Evolutionary conservation across 345 rosid species (phyloP).

Genomic region (Gossypium bickii): DNA sequence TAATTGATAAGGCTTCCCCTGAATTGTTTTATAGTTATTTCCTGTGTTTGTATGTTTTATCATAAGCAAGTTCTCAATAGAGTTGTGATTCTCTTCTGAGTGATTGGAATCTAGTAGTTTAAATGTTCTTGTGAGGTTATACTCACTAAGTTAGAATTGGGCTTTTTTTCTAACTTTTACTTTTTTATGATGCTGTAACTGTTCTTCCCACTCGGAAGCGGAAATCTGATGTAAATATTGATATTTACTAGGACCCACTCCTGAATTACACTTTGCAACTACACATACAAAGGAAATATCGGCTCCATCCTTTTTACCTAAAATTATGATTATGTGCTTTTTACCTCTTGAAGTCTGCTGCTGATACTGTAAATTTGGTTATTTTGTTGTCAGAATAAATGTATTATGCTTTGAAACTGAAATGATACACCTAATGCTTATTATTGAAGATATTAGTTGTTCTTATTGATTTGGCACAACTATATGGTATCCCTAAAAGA

Average conservation of each 20-base stretch:
- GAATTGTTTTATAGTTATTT: background rate
- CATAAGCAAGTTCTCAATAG: background rate
- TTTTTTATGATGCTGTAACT: background rate
- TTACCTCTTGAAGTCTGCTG: background rate
- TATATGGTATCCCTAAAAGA: background rate
- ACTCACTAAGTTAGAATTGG: background rate
- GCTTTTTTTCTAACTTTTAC: too few species aligned
- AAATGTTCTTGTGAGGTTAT: background rate
- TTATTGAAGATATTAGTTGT: background rate
- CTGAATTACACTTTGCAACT: background rate
- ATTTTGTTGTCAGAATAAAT: background rate
- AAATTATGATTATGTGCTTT: background rate
- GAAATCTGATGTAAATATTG: background rate
- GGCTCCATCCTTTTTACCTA: background rate
- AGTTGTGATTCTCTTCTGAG: background rate
- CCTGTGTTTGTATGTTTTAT: background rate
- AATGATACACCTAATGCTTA: background rate
- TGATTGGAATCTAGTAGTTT: constrained; percentile 9
- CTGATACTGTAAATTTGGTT: background rate
- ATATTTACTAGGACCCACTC: background rate
- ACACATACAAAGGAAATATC: background rate
- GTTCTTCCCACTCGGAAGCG: background rate
- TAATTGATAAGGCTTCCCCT: background rate
- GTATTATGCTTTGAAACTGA: background rate
- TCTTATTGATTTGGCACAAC: background rate